Conservation (phyloP, 164 flowering plant species). For the Kalanchoe fedtschenkoi region DNA sequence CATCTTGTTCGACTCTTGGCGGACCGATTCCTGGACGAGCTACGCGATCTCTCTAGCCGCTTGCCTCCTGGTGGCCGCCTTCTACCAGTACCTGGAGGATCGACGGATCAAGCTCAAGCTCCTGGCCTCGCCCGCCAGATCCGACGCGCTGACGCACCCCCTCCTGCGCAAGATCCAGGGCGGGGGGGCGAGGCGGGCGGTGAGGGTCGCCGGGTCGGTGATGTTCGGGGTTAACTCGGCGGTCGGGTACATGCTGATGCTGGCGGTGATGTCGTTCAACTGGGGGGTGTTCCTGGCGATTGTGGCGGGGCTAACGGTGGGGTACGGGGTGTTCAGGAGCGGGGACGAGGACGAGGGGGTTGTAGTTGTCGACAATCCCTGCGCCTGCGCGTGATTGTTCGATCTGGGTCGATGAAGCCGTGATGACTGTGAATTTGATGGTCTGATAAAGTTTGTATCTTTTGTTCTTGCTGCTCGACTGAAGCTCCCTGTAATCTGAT, state of each 20-base stretch:
- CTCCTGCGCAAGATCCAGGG: constrained; percentile 9
- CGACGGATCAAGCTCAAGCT: constrained; percentile 42
- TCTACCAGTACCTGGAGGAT: constrained; percentile 82
- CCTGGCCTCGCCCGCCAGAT: constrained; percentile 8
- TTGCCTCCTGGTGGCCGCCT: constrained; percentile 45
- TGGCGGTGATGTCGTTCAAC: constrained; percentile 74
- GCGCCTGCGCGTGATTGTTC: constrained; percentile 6
- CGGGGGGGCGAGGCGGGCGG: constrained; percentile 7
- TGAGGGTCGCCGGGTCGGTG: constrained; percentile 13
- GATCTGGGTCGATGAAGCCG: too few species aligned
- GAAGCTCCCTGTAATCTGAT: too few species aligned
- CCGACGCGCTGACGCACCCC: constrained; percentile 8
- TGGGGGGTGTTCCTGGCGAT: constrained; percentile 61
- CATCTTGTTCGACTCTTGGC: constrained; percentile 63
- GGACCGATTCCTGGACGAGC: constrained; percentile 46
- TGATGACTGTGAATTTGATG: too few species aligned
- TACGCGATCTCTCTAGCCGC: constrained; percentile 54
- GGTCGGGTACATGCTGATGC: constrained; percentile 66
- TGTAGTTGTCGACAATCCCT: not conserved
- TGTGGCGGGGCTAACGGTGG: constrained; percentile 52
- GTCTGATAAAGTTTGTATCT: too few species aligned
- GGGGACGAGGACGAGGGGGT: constrained; percentile 1
- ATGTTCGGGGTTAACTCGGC: constrained; percentile 30
- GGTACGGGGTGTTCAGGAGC: constrained; percentile 31
- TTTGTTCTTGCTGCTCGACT: too few species aligned